These are phyloP conservation scores for Uronychia setigera DNA, from an alignment of 73 alveolate genomes.

Conservation along the genomic window DNA sequence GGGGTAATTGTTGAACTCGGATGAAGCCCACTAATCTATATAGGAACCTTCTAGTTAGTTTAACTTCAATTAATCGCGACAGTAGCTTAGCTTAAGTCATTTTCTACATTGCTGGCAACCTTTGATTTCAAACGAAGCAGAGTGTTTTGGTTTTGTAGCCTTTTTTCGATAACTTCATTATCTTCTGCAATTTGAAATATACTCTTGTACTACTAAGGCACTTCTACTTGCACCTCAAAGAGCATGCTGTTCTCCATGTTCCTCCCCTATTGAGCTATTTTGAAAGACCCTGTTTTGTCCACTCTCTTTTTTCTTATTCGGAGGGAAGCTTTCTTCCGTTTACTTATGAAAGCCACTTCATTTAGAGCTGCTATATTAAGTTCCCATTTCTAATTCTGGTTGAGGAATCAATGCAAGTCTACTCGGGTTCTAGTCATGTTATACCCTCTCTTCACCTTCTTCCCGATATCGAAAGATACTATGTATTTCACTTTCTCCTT, in stretches of 20 bases:
- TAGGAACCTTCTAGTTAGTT: no score
- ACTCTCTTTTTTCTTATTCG: background rate
- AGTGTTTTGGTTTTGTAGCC: background rate
- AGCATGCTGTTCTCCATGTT: background rate
- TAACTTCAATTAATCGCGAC: no score
- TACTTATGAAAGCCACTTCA: background rate
- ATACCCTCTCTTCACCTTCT: background rate
- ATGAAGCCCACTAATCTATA: no score
- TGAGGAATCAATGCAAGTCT: background rate
- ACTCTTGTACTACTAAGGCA: background rate
- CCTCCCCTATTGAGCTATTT: background rate
- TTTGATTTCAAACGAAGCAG: no score
- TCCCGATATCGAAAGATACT: background rate
- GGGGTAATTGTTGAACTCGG: no score
- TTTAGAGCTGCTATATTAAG: background rate
- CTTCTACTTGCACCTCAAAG: background rate
- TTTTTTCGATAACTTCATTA: background rate
- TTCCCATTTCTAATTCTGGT: background rate
- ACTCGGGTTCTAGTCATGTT: background rate
- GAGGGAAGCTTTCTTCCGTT: background rate
- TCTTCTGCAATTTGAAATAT: background rate
- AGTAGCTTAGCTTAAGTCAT: no score
- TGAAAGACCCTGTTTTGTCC: background rate
- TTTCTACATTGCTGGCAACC: no score
- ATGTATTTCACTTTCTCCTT: no score